These are phyloP conservation scores for Fusarium stilboides DNA, from an alignment of 2,329 filamentous ascomycete genomes.

Conservation along the genomic window DNA sequence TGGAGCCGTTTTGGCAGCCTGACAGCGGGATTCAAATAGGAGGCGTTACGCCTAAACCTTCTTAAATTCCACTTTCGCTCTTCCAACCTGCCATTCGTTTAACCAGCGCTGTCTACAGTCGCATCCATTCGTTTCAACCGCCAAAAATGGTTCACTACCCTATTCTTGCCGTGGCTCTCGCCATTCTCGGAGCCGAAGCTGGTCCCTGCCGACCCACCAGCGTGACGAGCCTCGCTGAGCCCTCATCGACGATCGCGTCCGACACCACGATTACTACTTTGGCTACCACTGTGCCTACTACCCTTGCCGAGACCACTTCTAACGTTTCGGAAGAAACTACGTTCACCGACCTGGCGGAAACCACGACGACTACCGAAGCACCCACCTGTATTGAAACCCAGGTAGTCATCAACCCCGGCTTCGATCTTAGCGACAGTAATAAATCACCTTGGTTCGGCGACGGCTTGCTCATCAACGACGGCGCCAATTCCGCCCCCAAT, in stretches of 20 bases:
- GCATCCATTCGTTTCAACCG: not conserved
- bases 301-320: not conserved
- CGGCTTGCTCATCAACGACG: not conserved
- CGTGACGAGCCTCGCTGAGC: not conserved
- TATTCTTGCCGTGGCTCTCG: not conserved
- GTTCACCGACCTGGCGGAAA: not conserved
- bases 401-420: slow-evolving; percentile 1
- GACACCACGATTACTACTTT: not conserved
- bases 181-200: slow-evolving; percentile 8
- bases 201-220: not conserved
- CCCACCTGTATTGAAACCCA: not conserved
- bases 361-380: not conserved
- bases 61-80: no score
- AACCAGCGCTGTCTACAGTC: not conserved
- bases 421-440: not conserved
- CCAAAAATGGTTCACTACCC: not conserved
- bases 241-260: not conserved
- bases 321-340: not conserved
- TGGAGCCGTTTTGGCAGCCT: no score
- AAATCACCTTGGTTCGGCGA: not conserved
- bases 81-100: no score
- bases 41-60: no score
- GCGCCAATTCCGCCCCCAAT: not conserved
- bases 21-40: no score
- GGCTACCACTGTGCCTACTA: not conserved